These are phyloP conservation scores for Wickerhamomyces bisporus DNA, from an alignment of 805 yeast genomes.

Conservation along the genomic window DNA sequence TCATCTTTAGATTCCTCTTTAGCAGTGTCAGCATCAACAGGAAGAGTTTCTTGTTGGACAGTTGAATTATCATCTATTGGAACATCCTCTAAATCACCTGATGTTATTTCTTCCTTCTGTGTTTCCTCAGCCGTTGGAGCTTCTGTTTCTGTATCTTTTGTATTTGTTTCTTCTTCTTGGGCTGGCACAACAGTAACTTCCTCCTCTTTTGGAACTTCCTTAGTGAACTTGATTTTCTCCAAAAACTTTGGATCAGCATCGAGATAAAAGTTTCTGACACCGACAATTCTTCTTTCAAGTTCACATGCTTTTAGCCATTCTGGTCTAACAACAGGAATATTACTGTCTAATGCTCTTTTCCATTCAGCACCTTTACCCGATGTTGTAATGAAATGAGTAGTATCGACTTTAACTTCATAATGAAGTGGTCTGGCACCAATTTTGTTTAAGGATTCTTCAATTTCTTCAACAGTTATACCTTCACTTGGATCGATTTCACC, in stretches of 20 bases:
- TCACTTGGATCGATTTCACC: conserved; percentile 66
- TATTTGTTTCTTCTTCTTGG: conserved; percentile 7
- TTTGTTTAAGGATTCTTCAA: conserved; percentile 53
- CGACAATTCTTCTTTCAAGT: conserved; percentile 80
- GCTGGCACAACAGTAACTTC: conserved; percentile 11
- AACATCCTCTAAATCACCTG: conserved; percentile 1
- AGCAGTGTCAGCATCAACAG: conserved; percentile 1
- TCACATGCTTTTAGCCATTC: conserved; percentile 97
- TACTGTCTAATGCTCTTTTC: conserved; percentile 74
- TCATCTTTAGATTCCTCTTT: neutral
- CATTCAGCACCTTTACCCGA: conserved; percentile 67
- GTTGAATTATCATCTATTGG: conserved; percentile 3
- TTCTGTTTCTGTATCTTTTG: conserved; percentile 12
- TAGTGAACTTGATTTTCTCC: conserved; percentile 41
- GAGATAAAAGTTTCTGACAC: conserved; percentile 82
- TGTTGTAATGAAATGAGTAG: conserved; percentile 89
- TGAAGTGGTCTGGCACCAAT: conserved; percentile 85
- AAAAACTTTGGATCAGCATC: conserved; percentile 44
- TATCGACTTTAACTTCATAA: conserved; percentile 71
- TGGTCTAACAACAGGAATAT: conserved; percentile 91
- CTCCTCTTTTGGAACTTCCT: conserved; percentile 6
- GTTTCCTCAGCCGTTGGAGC: conserved; percentile 2
- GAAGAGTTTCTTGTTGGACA: conserved; percentile 1
- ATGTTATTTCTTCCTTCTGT: no score
- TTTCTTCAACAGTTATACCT: conserved; percentile 44